phyloP scores from a whole-genome alignment of 352 stramenopile species.

The Peronospora belbahrii region DNA sequence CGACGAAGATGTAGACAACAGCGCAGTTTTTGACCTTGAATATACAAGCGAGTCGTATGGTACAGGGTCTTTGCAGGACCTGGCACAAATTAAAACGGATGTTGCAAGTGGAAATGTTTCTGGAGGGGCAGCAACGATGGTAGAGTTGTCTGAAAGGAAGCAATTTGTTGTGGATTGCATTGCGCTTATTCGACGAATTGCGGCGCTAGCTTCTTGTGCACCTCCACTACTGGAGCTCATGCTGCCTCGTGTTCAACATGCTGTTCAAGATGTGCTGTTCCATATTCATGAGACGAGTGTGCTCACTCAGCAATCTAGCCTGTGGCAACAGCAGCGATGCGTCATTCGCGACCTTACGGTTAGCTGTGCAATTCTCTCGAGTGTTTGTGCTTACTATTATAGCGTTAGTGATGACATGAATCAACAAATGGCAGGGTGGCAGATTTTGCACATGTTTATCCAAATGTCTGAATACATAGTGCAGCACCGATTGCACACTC shows the following conservation, averaged over 20 bases:
- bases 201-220: conserved; percentile 46
- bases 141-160: conserved; percentile 60
- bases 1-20: conserved; percentile 35
- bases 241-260: conserved; percentile 38
- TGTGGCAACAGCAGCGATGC: conserved; percentile 41
- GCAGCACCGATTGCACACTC: conserved; percentile 46
- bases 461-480: conserved; percentile 53
- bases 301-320: conserved; percentile 29
- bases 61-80: conserved; percentile 57
- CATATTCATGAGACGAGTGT: conserved; percentile 41
- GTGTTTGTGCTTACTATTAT: conserved; percentile 54
- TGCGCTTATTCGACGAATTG: conserved; percentile 60
- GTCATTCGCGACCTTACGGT: conserved; percentile 54
- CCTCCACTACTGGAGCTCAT: conserved; percentile 44
- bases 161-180: conserved; percentile 72
- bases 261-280: conserved; percentile 35
- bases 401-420: conserved; percentile 45
- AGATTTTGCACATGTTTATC: conserved; percentile 60
- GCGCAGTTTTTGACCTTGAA: conserved; percentile 31
- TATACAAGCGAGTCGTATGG: conserved; percentile 27
- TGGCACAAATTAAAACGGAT: conserved; percentile 53
- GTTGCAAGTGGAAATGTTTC: conserved; percentile 29
- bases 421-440: conserved; percentile 54
- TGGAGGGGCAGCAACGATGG: conserved; percentile 15
- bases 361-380: conserved; percentile 51